Evolutionary conservation across 78 protist species (phyloP).

Genomic region (Dictyostelium discoideum): dicty_2.7 NC_007090.3:1940001-1940500

Average conservation of each 20-base stretch:
- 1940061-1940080: neutral
- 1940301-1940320: too few relatives aligned
- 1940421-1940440: neutral
- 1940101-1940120: conserved; percentile 9
- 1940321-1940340: too few relatives aligned
- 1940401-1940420: neutral
- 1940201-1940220: conserved; percentile 91
- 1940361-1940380: neutral
- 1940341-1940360: neutral
- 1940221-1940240: conserved; percentile 92
- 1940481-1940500: neutral
- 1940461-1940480: neutral
- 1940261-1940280: too few relatives aligned
- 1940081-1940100: conserved; percentile 3
- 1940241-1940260: conserved; percentile 66
- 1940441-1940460: neutral
- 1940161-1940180: conserved; percentile 81
- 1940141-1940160: conserved; percentile 86
- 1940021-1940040: conserved; percentile 88
- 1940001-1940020: conserved; percentile 91
- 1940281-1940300: too few relatives aligned
- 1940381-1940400: conserved; percentile 31
- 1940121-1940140: conserved; percentile 30
- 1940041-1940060: conserved; percentile 69
- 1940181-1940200: conserved; percentile 83